These are phyloP conservation scores for Hansfordia pulvinata DNA, from an alignment of 2,329 filamentous ascomycete species.

Conservation along the genomic window DNA sequence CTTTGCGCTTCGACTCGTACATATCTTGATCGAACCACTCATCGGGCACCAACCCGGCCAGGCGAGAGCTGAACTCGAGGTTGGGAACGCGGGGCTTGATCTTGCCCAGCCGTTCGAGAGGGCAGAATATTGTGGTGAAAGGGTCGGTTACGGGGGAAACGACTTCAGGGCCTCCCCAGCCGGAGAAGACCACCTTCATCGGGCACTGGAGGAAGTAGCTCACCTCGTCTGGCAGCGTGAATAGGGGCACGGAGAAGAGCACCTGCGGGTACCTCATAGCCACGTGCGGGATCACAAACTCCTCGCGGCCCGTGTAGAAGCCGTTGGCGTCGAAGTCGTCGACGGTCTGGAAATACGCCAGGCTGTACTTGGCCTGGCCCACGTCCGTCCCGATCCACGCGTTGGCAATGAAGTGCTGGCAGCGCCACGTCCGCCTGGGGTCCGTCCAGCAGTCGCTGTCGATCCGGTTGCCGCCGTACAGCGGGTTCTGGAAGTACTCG, in stretches of 20 bases:
- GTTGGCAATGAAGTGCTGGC: background rate
- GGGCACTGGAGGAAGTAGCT: too few species aligned
- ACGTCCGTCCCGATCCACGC: background rate
- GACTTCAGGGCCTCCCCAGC: too few species aligned
- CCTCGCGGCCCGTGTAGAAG: slow-evolving; percentile 1
- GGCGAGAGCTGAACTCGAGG: too few species aligned
- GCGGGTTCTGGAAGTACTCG: background rate
- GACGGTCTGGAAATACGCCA: background rate
- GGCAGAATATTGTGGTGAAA: too few species aligned
- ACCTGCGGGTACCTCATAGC: background rate
- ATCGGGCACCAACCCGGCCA: too few species aligned
- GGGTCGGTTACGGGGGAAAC: too few species aligned
- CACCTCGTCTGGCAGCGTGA: too few species aligned
- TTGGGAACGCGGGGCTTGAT: too few species aligned
- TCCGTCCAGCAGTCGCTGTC: background rate
- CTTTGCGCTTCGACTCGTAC: too few species aligned
- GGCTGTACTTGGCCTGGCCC: background rate
- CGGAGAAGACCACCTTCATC: too few species aligned
- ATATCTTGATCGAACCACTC: too few species aligned
- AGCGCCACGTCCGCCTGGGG: background rate
- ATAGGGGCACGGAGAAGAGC: slow-evolving; percentile 1
- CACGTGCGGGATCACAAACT: slow-evolving; percentile 1
- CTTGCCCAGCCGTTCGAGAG: too few species aligned
- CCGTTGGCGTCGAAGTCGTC: slow-evolving; percentile 1
- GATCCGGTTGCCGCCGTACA: background rate